Evolutionary conservation across 805 yeast genomes (phyloP).

Genomic region (Kuraishia molischiana): DNA sequence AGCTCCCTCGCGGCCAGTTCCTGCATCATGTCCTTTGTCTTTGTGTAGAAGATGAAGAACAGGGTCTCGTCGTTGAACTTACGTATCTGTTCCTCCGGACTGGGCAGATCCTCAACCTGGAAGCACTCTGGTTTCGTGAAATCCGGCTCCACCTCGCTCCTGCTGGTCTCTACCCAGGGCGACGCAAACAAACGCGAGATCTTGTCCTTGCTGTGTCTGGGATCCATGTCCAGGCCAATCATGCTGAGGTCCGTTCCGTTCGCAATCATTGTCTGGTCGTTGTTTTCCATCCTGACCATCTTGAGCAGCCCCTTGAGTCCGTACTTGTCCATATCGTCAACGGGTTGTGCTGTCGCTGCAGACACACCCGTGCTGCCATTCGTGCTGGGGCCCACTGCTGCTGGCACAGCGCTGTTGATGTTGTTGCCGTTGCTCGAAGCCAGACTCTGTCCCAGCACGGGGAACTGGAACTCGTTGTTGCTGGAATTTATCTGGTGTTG

Average conservation of each 20-base stretch:
- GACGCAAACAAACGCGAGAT: conserved; percentile 66
- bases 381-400: not conserved
- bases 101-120: conserved; percentile 17
- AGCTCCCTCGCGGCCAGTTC: conserved; percentile 90
- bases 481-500: not conserved
- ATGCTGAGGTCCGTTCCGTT: conserved; percentile 67
- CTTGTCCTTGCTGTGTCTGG: conserved; percentile 26
- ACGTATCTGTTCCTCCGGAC: conserved; percentile 31
- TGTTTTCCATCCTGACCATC: conserved; percentile 51
- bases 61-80: conserved; percentile 83
- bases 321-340: conserved; percentile 44
- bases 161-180: conserved; percentile 91
- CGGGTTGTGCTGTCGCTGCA: conserved; percentile 13
- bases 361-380: conserved; percentile 2
- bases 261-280: conserved; percentile 55
- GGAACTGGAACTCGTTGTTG: conserved; percentile 14
- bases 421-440: conserved; percentile 3
- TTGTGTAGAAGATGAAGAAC: conserved; percentile 87
- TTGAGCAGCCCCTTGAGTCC: conserved; percentile 60
- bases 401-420: conserved; percentile 5
- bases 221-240: conserved; percentile 51
- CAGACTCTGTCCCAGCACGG: conserved; percentile 13
- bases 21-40: conserved; percentile 87
- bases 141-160: conserved; percentile 84
- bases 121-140: conserved; percentile 56